Evolutionary conservation across 2,329 filamentous ascomycete species (phyloP), one percentile per base, ranked within the genome.

Genomic region (Botryotinia narcissicola): DNA sequence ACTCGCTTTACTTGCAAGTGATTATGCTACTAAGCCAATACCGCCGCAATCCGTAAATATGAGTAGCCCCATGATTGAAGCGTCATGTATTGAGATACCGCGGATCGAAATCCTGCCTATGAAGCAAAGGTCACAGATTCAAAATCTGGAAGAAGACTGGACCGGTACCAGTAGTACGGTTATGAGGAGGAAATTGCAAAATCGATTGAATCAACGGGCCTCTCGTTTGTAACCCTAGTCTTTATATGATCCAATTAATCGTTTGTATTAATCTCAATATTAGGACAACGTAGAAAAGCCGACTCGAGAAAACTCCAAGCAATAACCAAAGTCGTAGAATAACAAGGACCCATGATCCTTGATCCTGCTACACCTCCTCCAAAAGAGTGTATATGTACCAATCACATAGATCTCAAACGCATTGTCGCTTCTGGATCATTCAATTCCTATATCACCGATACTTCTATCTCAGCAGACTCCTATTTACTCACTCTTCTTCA

Each of bases 401-500:
- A 73, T 29, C 66, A 29, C 7, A 20, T 22, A 8, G 68, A 73
- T 22, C 61, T 72, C 12, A 37, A 70, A 18, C 46, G 32, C 3
- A 35, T 76, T 3, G 35, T 61, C 42, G 22, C 57, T 12, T 57
- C 73, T 3, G n/a, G 32, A 10, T 67, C 67, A 20, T 75, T 78
- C 71, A 40, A 60, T 22, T n/a, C 57, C 1, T 74, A 70, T 16
- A 22, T 73, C 20, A 32, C 12, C 44, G 54, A 32, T 32, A 64
- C 69, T 18, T 61, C 75, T 18, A 69, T 79, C n/a, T 60, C 77
- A 12, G 40, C 66, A 25, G 77, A 78, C 67, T 77, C 77, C 10
- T 72, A 76, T 14, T 76, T 84, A 12, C 79, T 83, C 22, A 78
- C 80, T 1, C 73, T 83, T 14, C 76, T 83, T 18, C 81, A 83